Conservation (phyloP, 2,329 filamentous ascomycete species). For the Fusarium metavorans region DNA sequence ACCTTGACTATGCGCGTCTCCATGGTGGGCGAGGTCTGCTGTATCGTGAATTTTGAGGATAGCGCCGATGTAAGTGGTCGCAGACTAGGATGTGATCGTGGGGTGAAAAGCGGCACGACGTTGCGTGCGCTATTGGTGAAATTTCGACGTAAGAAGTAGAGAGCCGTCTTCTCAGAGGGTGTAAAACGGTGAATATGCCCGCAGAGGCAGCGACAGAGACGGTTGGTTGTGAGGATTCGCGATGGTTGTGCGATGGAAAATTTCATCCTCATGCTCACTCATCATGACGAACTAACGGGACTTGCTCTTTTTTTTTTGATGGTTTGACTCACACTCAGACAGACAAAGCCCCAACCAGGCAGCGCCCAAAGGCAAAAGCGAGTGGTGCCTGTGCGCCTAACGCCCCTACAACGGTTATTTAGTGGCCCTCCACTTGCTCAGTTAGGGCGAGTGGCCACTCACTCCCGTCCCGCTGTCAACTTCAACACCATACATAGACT, state of each 20-base stretch:
- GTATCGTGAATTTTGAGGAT: slow-evolving; percentile 26
- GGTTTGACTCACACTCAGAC: slow-evolving; percentile 38
- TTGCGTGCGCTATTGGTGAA: background rate
- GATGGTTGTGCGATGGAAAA: slow-evolving; percentile 42
- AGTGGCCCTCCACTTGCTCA: slow-evolving; percentile 11
- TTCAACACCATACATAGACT: background rate
- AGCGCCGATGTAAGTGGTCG: slow-evolving; percentile 45
- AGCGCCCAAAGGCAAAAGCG: slow-evolving; percentile 12
- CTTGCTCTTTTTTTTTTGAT: slow-evolving; percentile 30
- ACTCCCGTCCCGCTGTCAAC: background rate
- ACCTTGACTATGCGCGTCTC: slow-evolving; percentile 56
- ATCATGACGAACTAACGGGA: slow-evolving; percentile 42
- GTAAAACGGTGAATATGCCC: background rate
- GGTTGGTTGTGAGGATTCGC: slow-evolving; percentile 27
- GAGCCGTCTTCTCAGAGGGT: background rate
- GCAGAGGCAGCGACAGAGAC: slow-evolving; percentile 11
- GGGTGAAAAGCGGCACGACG: background rate
- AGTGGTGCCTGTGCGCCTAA: slow-evolving; percentile 13
- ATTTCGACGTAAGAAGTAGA: slow-evolving; percentile 10
- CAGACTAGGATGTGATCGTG: slow-evolving; percentile 16
- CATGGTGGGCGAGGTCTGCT: slow-evolving; percentile 45
- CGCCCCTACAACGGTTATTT: slow-evolving; percentile 28
- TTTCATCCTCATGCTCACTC: slow-evolving; percentile 46
- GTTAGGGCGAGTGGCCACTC: slow-evolving; percentile 1
- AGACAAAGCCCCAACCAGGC: background rate